Evolutionary conservation across 2,329 filamentous ascomycete genomes (phyloP).

Genomic region (Aspergillus quadricinctus): DNA sequence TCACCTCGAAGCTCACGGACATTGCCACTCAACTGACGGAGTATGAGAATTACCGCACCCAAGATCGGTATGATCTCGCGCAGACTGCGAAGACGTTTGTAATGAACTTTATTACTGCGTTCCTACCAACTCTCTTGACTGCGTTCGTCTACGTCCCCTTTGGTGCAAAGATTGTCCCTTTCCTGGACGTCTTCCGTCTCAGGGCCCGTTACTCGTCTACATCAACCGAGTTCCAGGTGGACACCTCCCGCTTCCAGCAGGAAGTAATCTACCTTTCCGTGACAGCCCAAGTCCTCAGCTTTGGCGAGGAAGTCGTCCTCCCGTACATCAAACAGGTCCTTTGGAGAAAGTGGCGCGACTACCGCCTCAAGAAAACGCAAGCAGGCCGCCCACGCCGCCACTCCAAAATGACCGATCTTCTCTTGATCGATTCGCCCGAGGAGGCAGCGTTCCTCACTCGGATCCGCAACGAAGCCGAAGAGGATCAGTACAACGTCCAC

Average conservation of each 20-base stretch:
- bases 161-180: constrained; percentile 74
- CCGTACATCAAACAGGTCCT: constrained; percentile 78
- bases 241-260: constrained; percentile 75
- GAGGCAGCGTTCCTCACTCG: constrained; percentile 76
- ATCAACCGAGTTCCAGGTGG: constrained; percentile 67
- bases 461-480: constrained; percentile 75
- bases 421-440: constrained; percentile 63
- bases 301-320: constrained; percentile 77
- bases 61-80: constrained; percentile 75
- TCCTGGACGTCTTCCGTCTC: constrained; percentile 75
- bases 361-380: constrained; percentile 16
- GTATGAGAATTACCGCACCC: constrained; percentile 88
- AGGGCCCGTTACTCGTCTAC: constrained; percentile 40
- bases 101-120: constrained; percentile 94
- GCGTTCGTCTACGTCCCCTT: constrained; percentile 95
- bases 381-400: constrained; percentile 32
- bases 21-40: constrained; percentile 74
- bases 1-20: constrained; percentile 69
- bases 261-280: constrained; percentile 97
- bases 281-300: constrained; percentile 85
- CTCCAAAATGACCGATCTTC: constrained; percentile 41
- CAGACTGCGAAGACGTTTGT: constrained; percentile 92
- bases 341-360: constrained; percentile 62
- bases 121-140: constrained; percentile 85
- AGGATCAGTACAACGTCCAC: constrained; percentile 84